Percentiles rank a stretch among this genome's conserved stretches.
Evolutionary conservation across 1,139 yeast genomes (phyloP).

Genomic region (Scheffersomyces segobiensis): DNA sequence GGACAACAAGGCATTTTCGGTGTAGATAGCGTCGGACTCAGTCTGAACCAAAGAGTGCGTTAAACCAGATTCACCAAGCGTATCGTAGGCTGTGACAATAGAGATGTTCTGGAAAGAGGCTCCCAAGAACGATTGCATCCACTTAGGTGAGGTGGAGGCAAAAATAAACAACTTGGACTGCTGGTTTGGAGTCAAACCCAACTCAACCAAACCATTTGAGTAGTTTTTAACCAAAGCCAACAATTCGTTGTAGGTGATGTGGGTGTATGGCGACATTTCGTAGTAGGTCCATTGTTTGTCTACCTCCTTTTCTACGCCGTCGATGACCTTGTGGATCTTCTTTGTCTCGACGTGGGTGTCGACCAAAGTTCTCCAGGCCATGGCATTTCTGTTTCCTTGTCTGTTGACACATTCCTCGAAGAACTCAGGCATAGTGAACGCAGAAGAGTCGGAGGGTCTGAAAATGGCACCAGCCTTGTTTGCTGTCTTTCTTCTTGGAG

Average conservation of each 20-base stretch:
- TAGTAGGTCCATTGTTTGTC: slow-evolving; percentile 87
- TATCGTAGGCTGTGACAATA: slow-evolving; percentile 94
- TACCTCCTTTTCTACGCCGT: slow-evolving; percentile 70
- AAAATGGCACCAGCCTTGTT: slow-evolving; percentile 55
- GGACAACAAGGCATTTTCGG: slow-evolving; percentile 72
- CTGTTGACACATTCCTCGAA: slow-evolving; percentile 62
- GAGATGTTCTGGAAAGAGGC: slow-evolving; percentile 77
- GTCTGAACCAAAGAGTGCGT: slow-evolving; percentile 85
- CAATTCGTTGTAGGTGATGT: slow-evolving; percentile 63
- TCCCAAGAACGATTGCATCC: slow-evolving; percentile 90
- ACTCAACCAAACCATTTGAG: slow-evolving; percentile 73
- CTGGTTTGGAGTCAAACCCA: slow-evolving; percentile 71
- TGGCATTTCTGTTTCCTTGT: slow-evolving; percentile 54
- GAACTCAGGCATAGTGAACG: slow-evolving; percentile 70
- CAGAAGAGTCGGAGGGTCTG: slow-evolving; percentile 61
- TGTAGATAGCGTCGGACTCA: slow-evolving; percentile 72
- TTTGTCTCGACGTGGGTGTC: slow-evolving; percentile 79
- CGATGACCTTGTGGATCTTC: slow-evolving; percentile 69
- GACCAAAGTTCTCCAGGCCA: slow-evolving; percentile 79
- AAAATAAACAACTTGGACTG: slow-evolving; percentile 74
- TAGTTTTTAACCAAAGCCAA: slow-evolving; percentile 48
- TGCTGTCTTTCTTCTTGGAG: slow-evolving; percentile 77
- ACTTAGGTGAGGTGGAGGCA: slow-evolving; percentile 80
- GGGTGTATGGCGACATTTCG: slow-evolving; percentile 74
- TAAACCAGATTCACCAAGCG: slow-evolving; percentile 90